Evolutionary conservation across 345 rosid species (phyloP).

Genomic region (Populus davidiana): DNA sequence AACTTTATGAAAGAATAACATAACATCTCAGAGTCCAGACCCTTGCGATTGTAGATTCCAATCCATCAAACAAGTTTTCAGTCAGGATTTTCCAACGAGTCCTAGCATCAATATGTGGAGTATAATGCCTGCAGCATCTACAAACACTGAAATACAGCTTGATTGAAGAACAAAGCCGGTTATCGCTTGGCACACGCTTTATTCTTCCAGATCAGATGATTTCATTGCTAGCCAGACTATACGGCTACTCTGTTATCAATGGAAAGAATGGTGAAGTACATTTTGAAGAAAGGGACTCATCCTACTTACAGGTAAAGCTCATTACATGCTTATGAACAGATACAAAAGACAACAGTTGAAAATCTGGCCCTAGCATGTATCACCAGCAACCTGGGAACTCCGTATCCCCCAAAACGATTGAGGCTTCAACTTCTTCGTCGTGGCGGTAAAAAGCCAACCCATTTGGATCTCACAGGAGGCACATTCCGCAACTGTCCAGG

Average conservation of each 20-base stretch:
- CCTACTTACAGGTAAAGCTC: slow-evolving; percentile 16
- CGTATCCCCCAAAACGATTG: slow-evolving; percentile 84
- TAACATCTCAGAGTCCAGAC: too few relatives aligned
- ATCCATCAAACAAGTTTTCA: too few relatives aligned
- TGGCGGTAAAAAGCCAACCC: slow-evolving; percentile 93
- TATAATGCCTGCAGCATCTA: too few relatives aligned
- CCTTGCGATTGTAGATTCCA: too few relatives aligned
- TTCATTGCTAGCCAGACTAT: background rate
- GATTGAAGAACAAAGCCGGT: background rate
- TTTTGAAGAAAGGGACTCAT: background rate
- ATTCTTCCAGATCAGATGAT: too few relatives aligned
- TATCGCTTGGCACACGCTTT: background rate
- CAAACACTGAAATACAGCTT: background rate
- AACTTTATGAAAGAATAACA: background rate
- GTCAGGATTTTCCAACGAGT: too few relatives aligned
- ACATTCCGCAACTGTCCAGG: slow-evolving; percentile 40
- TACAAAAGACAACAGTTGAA: background rate
- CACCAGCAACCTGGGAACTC: slow-evolving; percentile 68
- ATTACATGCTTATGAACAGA: background rate
- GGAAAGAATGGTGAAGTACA: background rate
- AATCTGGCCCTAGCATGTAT: slow-evolving; percentile 20
- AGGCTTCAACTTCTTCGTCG: slow-evolving; percentile 66
- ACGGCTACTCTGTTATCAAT: background rate
- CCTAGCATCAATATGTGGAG: too few relatives aligned
- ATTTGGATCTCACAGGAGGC: slow-evolving; percentile 29